phyloP scores from a whole-genome alignment of 208 protist genomes.

The Kentomonas sorsogonicus region DNA sequence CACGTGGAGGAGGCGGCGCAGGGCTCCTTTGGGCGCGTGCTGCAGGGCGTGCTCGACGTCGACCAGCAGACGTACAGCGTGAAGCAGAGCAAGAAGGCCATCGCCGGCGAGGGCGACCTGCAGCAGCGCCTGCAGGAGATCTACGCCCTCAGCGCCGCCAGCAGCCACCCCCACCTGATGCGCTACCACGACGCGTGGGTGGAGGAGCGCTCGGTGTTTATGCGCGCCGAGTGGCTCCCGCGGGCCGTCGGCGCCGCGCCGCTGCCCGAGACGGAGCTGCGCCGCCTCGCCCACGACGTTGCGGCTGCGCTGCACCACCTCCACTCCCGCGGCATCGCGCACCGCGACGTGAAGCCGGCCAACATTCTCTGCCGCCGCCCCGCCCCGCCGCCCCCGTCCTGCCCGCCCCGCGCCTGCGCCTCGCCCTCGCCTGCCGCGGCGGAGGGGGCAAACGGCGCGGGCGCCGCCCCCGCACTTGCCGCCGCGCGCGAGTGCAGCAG shows the following conservation, averaged over 20 bases:
- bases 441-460: no score
- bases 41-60: slow-evolving; percentile 44
- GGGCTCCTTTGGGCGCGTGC: slow-evolving; percentile 72
- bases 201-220: slow-evolving; percentile 66
- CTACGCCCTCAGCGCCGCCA: slow-evolving; percentile 65
- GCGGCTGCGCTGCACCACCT: slow-evolving; percentile 64
- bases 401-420: no score
- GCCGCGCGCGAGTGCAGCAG: no score
- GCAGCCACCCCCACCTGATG: slow-evolving; percentile 70
- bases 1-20: slow-evolving; percentile 48
- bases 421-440: no score
- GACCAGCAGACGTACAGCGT: slow-evolving; percentile 68
- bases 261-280: slow-evolving; percentile 41
- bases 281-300: slow-evolving; percentile 61
- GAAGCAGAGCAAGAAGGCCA: slow-evolving; percentile 66
- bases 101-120: slow-evolving; percentile 69
- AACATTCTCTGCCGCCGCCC: slow-evolving; percentile 24
- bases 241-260: slow-evolving; percentile 32
- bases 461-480: no score
- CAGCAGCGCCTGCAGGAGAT: slow-evolving; percentile 80
- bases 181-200: slow-evolving; percentile 86
- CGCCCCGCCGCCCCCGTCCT: neutral
- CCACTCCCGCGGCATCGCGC: slow-evolving; percentile 62
- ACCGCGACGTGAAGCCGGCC: slow-evolving; percentile 84
- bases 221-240: slow-evolving; percentile 72